Evolutionary conservation across 2,329 filamentous ascomycete genomes (phyloP).

Genomic region (Penicillium sp.): DNA sequence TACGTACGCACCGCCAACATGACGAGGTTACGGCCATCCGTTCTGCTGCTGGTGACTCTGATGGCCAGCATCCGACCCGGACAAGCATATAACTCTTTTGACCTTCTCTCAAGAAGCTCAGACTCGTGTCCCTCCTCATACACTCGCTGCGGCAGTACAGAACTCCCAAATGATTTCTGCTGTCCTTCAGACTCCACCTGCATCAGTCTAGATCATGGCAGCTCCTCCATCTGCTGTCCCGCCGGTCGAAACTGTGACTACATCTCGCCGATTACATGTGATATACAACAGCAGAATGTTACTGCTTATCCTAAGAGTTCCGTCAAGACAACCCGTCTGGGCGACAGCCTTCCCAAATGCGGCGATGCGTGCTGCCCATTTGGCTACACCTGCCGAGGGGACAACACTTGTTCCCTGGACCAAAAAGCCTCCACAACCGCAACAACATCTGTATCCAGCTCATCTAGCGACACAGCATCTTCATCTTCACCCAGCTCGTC

Average conservation of each 20-base stretch:
- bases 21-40: conserved; percentile 16
- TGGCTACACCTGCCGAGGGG: conserved; percentile 44
- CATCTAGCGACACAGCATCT: conserved; percentile 8
- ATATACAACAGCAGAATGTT: conserved; percentile 43
- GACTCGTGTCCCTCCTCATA: conserved; percentile 35
- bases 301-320: conserved; percentile 35
- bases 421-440: conserved; percentile 23
- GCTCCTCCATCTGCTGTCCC: conserved; percentile 49
- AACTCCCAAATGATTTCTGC: conserved; percentile 45
- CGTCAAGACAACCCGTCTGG: conserved; percentile 45
- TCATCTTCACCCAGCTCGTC: conserved; percentile 7
- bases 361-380: conserved; percentile 47
- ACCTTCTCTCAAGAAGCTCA: conserved; percentile 24
- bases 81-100: conserved; percentile 15
- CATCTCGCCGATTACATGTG: conserved; percentile 45
- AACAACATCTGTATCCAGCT: conserved; percentile 8
- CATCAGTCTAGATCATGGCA: conserved; percentile 42
- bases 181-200: conserved; percentile 43
- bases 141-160: conserved; percentile 36
- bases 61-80: conserved; percentile 23
- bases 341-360: conserved; percentile 42
- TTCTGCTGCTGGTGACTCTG: conserved; percentile 26
- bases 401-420: conserved; percentile 30
- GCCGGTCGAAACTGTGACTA: conserved; percentile 39
- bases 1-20: conserved; percentile 12